phyloP scores from a whole-genome alignment of 805 yeast genomes.

The Saccharomycopsis schoenii region DNA sequence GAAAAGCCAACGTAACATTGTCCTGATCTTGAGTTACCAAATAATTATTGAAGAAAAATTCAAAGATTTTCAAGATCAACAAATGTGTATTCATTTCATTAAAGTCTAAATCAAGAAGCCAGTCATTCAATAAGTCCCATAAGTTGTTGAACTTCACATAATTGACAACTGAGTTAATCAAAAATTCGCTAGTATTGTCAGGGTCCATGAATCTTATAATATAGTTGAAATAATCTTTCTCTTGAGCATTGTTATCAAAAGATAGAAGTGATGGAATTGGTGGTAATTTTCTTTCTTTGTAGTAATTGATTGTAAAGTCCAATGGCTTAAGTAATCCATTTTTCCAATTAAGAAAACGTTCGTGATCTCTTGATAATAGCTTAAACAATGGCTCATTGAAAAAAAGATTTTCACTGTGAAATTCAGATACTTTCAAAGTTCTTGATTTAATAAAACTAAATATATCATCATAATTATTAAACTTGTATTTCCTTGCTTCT shows the following conservation, averaged over 20 bases:
- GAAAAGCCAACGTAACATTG: constrained; percentile 5
- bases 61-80: constrained; percentile 10
- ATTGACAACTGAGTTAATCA: constrained; percentile 11
- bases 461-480: background rate
- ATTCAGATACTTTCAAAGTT: constrained; percentile 13
- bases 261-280: constrained; percentile 8
- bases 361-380: constrained; percentile 1
- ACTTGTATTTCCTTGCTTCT: constrained; percentile 3
- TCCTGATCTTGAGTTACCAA: constrained; percentile 12
- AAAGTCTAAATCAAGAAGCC: constrained; percentile 9
- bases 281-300: background rate
- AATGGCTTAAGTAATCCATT: constrained; percentile 11
- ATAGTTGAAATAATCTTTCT: constrained; percentile 2
- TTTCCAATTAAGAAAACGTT: constrained; percentile 3
- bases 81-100: constrained; percentile 4
- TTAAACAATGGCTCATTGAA: constrained; percentile 9
- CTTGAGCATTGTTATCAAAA: constrained; percentile 4
- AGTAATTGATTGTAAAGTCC: constrained; percentile 5
- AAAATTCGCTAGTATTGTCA: constrained; percentile 7
- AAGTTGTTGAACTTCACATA: constrained; percentile 10
- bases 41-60: constrained; percentile 16
- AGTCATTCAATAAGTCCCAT: constrained; percentile 13
- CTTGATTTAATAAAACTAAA: constrained; percentile 14
- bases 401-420: constrained; percentile 13
- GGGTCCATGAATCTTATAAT: constrained; percentile 5